Percentiles rank a stretch among this genome's conserved stretches.
Conservation (phyloP, 352 stramenopile genomes). For the Thalassiosira delicatula region DNA sequence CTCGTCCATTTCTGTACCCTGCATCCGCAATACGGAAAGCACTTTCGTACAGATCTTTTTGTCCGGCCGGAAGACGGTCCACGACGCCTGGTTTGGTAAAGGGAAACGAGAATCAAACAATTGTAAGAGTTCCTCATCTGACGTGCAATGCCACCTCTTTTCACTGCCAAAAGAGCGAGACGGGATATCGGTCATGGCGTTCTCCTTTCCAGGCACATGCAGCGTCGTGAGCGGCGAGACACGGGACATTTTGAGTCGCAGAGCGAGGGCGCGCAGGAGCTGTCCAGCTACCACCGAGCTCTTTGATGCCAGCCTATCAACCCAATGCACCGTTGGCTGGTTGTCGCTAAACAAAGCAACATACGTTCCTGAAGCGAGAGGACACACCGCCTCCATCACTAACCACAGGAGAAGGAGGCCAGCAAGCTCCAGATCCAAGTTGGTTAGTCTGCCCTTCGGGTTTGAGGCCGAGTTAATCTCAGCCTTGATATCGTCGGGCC, state of each 20-base stretch:
- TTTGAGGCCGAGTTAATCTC: slow-evolving; percentile 3
- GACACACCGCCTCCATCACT: neutral
- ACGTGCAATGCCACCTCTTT: slow-evolving; percentile 24
- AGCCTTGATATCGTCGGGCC: neutral
- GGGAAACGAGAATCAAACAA: slow-evolving; percentile 47
- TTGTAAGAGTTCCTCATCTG: slow-evolving; percentile 17
- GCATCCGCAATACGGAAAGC: too few species aligned
- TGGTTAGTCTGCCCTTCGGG: slow-evolving; percentile 6
- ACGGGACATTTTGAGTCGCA: neutral
- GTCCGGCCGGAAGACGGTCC: slow-evolving; percentile 47
- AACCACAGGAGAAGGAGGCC: neutral
- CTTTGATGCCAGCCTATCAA: neutral
- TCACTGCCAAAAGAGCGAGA: slow-evolving; percentile 51
- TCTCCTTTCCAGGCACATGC: slow-evolving; percentile 25
- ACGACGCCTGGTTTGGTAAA: slow-evolving; percentile 42
- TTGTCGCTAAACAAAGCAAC: slow-evolving; percentile 5
- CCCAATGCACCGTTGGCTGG: slow-evolving; percentile 12
- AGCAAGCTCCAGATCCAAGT: slow-evolving; percentile 21
- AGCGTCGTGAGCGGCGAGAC: neutral
- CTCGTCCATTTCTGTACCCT: too few species aligned
- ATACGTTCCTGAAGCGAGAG: too few species aligned
- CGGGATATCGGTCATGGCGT: slow-evolving; percentile 39
- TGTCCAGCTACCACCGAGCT: neutral
- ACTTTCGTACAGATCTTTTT: too few species aligned
- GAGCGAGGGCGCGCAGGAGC: neutral